Evolutionary conservation across 495 filamentous ascomycete species (phyloP).

Genomic region (Penicillium nucicola): DNA sequence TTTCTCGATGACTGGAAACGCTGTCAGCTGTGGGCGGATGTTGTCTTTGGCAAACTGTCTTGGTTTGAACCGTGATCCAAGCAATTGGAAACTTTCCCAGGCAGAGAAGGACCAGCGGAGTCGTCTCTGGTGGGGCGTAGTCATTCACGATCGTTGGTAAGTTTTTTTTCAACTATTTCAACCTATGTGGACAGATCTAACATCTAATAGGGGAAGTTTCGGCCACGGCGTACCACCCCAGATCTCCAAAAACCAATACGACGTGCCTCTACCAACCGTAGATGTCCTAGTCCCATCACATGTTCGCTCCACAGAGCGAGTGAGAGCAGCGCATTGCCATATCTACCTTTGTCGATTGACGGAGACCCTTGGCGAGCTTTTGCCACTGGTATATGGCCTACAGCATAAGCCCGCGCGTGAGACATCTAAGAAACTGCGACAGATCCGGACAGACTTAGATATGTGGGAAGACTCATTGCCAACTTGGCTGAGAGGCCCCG

Average conservation of each 20-base stretch:
- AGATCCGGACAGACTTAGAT: constrained; percentile 45
- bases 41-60: constrained; percentile 50
- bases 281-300: constrained; percentile 34
- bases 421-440: constrained; percentile 38
- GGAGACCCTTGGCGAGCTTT: constrained; percentile 49
- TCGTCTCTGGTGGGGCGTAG: constrained; percentile 52
- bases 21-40: constrained; percentile 47
- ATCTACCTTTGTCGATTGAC: constrained; percentile 50
- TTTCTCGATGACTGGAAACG: constrained; percentile 53
- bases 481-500: constrained; percentile 37
- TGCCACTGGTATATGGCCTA: constrained; percentile 49
- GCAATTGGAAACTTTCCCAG: constrained; percentile 46
- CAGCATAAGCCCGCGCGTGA: constrained; percentile 40
- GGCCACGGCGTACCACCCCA: constrained; percentile 51
- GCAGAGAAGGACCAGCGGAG: constrained; percentile 46
- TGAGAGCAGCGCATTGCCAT: constrained; percentile 46
- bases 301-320: constrained; percentile 38
- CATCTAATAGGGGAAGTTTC: constrained; percentile 43
- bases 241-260: constrained; percentile 49
- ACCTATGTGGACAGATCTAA: constrained; percentile 1
- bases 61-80: constrained; percentile 49
- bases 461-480: constrained; percentile 46
- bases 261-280: constrained; percentile 50
- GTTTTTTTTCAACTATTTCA: background rate
- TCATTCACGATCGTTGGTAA: constrained; percentile 54